Percentiles rank a stretch among this genome's conserved stretches.
phyloP scores from a whole-genome alignment of 129 eudicot species.

The Oenanthe sinensis region DNA sequence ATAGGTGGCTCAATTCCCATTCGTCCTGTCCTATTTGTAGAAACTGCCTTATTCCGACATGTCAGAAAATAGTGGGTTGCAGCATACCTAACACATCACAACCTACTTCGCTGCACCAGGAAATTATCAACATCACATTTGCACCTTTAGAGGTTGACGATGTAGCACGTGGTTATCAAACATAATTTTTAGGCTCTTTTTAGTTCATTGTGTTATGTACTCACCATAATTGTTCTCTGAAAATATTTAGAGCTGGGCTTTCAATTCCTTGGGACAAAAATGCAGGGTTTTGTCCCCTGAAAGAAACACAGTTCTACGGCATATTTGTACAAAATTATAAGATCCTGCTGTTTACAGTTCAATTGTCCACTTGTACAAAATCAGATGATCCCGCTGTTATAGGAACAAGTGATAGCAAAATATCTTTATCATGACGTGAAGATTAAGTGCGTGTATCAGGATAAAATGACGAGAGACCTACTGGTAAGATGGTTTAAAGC shows the following conservation, averaged over 20 bases:
- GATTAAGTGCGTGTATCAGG: neutral
- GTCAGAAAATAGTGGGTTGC: conserved; percentile 45
- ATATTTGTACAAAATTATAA: too few relatives aligned
- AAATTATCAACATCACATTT: conserved; percentile 24
- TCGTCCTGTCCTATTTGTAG: conserved; percentile 92
- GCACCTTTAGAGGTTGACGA: conserved; percentile 53
- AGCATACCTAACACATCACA: conserved; percentile 9
- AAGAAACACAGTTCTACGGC: neutral
- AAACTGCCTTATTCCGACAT: conserved; percentile 54
- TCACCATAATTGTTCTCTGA: neutral
- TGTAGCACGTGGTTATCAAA: conserved; percentile 26
- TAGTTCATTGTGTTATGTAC: neutral
- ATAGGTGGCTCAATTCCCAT: conserved; percentile 69
- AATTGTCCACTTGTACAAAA: too few relatives aligned
- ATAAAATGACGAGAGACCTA: neutral
- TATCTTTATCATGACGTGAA: neutral
- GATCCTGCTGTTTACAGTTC: too few relatives aligned
- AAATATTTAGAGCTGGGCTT: neutral
- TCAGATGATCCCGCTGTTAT: neutral
- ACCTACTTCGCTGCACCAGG: conserved; percentile 16
- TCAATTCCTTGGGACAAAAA: neutral
- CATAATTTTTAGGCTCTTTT: neutral
- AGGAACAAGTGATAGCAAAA: neutral
- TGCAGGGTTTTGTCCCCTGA: neutral
- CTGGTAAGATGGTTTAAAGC: neutral